These are phyloP conservation scores for Salix dunnii DNA, from an alignment of 345 rosid genomes.

Conservation along the genomic window DNA sequence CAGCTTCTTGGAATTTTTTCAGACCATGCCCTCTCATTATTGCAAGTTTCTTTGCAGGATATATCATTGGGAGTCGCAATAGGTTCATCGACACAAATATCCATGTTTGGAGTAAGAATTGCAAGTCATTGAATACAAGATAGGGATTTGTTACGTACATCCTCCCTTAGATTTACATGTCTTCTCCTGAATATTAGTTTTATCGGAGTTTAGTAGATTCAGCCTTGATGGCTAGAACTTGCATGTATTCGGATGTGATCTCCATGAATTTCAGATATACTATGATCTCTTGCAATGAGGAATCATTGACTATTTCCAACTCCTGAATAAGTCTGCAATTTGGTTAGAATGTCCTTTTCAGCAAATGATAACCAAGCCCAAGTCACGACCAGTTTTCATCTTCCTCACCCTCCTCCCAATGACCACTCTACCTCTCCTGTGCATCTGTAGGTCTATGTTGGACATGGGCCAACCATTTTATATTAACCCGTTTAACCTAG, in stretches of 20 bases:
- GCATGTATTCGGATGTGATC: neutral
- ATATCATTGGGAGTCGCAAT: constrained; percentile 94
- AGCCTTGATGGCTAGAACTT: neutral
- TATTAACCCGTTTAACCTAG: neutral
- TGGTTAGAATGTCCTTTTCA: neutral
- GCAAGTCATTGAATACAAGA: neutral
- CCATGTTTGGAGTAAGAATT: constrained; percentile 86
- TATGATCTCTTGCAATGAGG: neutral
- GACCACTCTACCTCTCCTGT: neutral
- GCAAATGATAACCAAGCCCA: neutral
- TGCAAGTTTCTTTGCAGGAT: constrained; percentile 49
- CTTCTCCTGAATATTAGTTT: neutral
- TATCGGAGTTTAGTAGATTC: neutral
- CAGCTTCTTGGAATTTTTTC: neutral
- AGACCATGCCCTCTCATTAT: neutral
- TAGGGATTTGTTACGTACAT: neutral
- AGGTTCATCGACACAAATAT: constrained; percentile 92
- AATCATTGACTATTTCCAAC: neutral
- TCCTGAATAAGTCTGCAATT: neutral
- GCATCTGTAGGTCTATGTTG: neutral
- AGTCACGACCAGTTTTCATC: neutral
- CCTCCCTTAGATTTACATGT: neutral
- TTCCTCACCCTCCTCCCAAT: neutral
- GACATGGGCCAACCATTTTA: neutral
- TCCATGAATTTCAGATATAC: neutral